A percentile compares a stretch with the other conserved stretches of the same genome.
These are phyloP conservation scores for Dioszegia hungarica DNA, from an alignment of 768 basidiomycete genomes.

Conservation along the genomic window DNA sequence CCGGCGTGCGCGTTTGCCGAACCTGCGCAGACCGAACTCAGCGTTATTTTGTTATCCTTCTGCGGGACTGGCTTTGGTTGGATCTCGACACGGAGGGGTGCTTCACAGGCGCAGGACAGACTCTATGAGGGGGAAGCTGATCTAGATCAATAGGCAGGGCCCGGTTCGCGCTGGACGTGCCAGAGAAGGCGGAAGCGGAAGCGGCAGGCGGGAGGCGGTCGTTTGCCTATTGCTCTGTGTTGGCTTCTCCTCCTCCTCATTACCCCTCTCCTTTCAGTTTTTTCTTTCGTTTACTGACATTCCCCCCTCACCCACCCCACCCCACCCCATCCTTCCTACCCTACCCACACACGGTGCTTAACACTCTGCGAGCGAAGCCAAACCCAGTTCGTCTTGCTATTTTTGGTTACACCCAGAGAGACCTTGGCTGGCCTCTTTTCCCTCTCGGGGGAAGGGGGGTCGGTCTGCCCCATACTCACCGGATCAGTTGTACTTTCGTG, in stretches of 20 bases:
- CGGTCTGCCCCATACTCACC: slow-evolving; percentile 48
- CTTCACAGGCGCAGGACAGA: slow-evolving; percentile 49
- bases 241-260: neutral
- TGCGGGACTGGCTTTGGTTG: slow-evolving; percentile 13
- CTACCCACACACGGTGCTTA: slow-evolving; percentile 60
- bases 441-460: slow-evolving; percentile 36
- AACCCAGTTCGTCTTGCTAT: slow-evolving; percentile 82
- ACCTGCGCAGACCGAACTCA: slow-evolving; percentile 8
- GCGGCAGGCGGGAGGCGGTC: neutral
- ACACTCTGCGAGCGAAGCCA: slow-evolving; percentile 72
- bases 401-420: slow-evolving; percentile 84
- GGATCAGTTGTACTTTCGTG: slow-evolving; percentile 18
- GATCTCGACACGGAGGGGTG: slow-evolving; percentile 24
- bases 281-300: neutral
- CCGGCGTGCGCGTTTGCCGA: slow-evolving; percentile 23
- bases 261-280: neutral
- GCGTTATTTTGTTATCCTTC: slow-evolving; percentile 47
- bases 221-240: neutral
- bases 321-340: neutral
- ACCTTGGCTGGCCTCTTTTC: slow-evolving; percentile 24
- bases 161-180: neutral
- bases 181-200: neutral
- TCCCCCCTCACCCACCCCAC: slow-evolving; percentile 6
- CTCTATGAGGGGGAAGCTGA: neutral
- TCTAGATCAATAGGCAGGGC: slow-evolving; percentile 1